phyloP scores from a whole-genome alignment of 1,139 yeast genomes.

The Suhomyces chickasaworum region DNA sequence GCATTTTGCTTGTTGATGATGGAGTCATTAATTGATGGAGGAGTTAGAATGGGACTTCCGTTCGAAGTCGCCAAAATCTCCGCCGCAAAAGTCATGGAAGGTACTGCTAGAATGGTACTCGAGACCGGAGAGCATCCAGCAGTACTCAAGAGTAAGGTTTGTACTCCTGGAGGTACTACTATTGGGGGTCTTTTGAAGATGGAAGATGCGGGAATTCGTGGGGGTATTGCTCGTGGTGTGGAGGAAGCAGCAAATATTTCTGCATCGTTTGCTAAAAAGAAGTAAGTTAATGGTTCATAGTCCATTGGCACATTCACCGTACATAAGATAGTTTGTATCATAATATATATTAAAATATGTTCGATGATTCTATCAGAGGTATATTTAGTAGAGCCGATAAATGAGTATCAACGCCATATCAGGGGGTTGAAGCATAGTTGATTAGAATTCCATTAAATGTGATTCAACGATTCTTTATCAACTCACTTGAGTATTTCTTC shows the following conservation, averaged over 20 bases:
- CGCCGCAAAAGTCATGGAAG: constrained; percentile 95
- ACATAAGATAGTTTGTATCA: background rate
- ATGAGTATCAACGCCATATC: background rate
- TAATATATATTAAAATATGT: background rate
- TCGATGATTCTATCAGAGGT: background rate
- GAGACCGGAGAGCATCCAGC: constrained; percentile 93
- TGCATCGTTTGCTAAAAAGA: constrained; percentile 72
- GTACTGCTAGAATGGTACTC: constrained; percentile 90
- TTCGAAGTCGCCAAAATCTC: constrained; percentile 79
- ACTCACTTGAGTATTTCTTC: background rate
- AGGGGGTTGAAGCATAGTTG: no score
- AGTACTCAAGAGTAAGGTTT: constrained; percentile 79
- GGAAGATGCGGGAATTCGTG: constrained; percentile 90
- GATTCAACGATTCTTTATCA: background rate
- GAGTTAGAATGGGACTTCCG: constrained; percentile 92
- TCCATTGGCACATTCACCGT: background rate
- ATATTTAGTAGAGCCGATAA: background rate
- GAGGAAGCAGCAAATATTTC: constrained; percentile 90
- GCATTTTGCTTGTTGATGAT: constrained; percentile 89
- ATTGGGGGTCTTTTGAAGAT: constrained; percentile 91
- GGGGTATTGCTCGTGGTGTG: constrained; percentile 84
- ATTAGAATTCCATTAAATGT: background rate
- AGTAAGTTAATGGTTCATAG: constrained; percentile 19
- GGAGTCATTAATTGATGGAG: constrained; percentile 94
- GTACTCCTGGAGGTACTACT: constrained; percentile 98